A percentile compares a stretch with the other conserved stretches of the same genome.
Conservation (phyloP, 805 yeast species). For the Myxozyma lipomycoides region DNA sequence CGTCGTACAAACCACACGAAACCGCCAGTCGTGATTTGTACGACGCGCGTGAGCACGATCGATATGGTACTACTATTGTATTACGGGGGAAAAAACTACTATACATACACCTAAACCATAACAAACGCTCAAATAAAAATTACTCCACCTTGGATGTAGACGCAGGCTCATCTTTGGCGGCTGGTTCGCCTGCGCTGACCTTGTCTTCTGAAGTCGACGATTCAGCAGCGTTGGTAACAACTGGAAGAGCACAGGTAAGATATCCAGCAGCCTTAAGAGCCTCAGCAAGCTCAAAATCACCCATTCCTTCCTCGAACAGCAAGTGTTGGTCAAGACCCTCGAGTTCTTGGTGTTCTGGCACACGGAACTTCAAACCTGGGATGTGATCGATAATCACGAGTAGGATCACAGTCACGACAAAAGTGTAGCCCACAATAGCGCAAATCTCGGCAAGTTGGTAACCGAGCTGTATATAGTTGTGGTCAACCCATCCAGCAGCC, state of each 20-base stretch:
- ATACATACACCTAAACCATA: too few species aligned
- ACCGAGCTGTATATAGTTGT: constrained; percentile 75
- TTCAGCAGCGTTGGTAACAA: not conserved
- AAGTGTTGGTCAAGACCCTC: constrained; percentile 67
- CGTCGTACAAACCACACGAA: not conserved
- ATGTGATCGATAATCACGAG: constrained; percentile 62
- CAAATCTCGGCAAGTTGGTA: constrained; percentile 77
- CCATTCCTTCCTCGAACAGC: constrained; percentile 8
- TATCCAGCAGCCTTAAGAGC: constrained; percentile 5
- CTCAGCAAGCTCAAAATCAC: constrained; percentile 9
- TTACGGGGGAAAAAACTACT: too few species aligned
- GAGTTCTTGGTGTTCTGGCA: constrained; percentile 79
- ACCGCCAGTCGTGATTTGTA: not conserved
- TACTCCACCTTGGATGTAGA: not conserved
- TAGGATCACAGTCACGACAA: constrained; percentile 63
- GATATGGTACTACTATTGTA: too few species aligned
- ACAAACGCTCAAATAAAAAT: too few species aligned
- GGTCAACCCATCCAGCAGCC: constrained; percentile 70
- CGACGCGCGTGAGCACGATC: not conserved
- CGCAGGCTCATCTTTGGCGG: not conserved
- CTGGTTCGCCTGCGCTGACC: not conserved
- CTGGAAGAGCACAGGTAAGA: not conserved
- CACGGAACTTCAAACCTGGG: constrained; percentile 76
- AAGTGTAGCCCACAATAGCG: constrained; percentile 74
- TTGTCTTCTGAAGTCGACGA: not conserved